These are phyloP conservation scores for Penicillium cosmopolitanum DNA, from an alignment of 495 filamentous ascomycete species.

Conservation along the genomic window DNA sequence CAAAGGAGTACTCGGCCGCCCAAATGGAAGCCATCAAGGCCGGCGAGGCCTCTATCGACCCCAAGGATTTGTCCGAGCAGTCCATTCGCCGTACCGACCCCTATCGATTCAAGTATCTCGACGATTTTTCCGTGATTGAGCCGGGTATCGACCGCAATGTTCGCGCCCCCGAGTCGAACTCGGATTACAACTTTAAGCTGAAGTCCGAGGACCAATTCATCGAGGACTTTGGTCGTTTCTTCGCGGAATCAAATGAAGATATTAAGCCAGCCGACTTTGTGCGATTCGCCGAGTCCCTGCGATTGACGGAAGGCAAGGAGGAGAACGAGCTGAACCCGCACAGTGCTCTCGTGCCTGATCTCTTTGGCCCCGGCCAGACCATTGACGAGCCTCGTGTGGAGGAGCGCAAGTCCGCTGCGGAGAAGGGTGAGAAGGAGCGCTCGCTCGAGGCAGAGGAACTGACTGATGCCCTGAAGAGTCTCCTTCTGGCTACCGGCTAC, in stretches of 20 bases:
- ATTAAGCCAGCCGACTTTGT: constrained; percentile 46
- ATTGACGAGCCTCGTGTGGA: constrained; percentile 36
- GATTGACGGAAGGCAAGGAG: constrained; percentile 56
- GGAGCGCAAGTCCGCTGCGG: constrained; percentile 35
- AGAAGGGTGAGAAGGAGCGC: constrained; percentile 39
- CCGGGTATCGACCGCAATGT: constrained; percentile 73
- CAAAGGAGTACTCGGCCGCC: constrained; percentile 70
- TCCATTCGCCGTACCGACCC: constrained; percentile 70
- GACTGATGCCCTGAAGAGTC: constrained; percentile 56
- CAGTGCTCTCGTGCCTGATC: constrained; percentile 48
- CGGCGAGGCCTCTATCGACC: constrained; percentile 80
- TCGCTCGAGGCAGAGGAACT: constrained; percentile 45
- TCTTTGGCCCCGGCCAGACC: constrained; percentile 51
- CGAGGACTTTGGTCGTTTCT: constrained; percentile 60
- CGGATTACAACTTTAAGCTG: constrained; percentile 62
- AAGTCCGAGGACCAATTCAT: constrained; percentile 63
- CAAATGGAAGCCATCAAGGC: constrained; percentile 86
- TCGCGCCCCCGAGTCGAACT: constrained; percentile 54
- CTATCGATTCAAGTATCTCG: constrained; percentile 74
- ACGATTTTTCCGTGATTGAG: constrained; percentile 79
- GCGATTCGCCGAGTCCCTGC: constrained; percentile 48
- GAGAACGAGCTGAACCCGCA: constrained; percentile 52
- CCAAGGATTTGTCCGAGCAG: constrained; percentile 74
- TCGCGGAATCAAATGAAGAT: constrained; percentile 55
- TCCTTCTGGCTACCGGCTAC: constrained; percentile 74